Evolutionary conservation across 345 rosid genomes (phyloP), one percentile per base, ranked within the genome.

Genomic region (Camelina neglecta): DNA sequence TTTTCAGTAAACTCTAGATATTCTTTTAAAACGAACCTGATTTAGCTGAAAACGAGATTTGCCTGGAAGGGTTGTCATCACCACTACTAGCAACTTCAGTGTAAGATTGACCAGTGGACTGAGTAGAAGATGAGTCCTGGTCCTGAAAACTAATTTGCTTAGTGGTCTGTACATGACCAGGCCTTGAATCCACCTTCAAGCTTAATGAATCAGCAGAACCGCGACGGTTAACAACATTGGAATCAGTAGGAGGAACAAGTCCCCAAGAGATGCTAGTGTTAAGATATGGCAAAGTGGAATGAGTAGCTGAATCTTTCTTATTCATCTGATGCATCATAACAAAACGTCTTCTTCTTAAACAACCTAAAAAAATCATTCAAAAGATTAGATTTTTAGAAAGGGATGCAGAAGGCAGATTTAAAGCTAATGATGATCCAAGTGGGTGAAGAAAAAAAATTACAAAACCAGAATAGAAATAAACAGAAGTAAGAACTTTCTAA

Each of bases 31-130:
- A 18, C 18, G 18, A 18, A 18, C 82, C 88, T 75, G 84, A 71
- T 53, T 68, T 48, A 18, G 78, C 48, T 8, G 82, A 79, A 51
- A 75, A 66, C 1, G 63, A 54, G 69, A 60, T 73, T 63, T 80
- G 85, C 51, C 67, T 69, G 4, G 60, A 69, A 29, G 81, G 73
- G 26, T 73, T 69, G 80, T 80, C 80, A 72, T 85, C 85, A 39
- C 84, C 86, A 66, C 84, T 61, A 78, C 80, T 80, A 23, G 78
- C 86, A 69, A 84, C 88, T 85, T 89, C 85, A 47, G 85, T 53
- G 61, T 81, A 87, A 65, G 96, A 90, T 47, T 90, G 90, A 69
- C 85, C 81, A 45, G 88, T 90, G 4, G 94, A 90, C 39, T 93
- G 97, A 69, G 86, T 68, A 18, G 96, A 90, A 16, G 89, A 77